Evolutionary conservation across 345 rosid genomes (phyloP), one percentile per base, ranked within the genome.

Genomic region (Reutealis trisperma): DNA sequence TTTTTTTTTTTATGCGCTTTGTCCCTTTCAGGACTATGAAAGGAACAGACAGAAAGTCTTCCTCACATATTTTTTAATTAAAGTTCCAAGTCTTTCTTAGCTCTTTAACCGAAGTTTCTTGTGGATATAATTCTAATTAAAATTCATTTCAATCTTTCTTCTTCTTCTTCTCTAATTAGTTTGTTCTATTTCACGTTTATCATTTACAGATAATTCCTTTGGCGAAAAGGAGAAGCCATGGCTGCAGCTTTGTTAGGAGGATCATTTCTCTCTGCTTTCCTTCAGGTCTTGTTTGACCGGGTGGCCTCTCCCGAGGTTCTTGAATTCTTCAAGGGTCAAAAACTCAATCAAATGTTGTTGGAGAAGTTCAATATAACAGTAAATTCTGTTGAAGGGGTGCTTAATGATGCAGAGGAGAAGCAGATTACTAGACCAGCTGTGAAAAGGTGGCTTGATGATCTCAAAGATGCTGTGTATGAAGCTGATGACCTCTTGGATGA

Each of bases 351-450:
- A 11, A 18, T n/a, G 3, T 70, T 66, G 55, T 64, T 75, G 52
- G 37, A 55, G 24, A 67, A 75, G 77, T 41, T 65, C 25, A 65
- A 52, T 22, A 34, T 25, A 34, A 65, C 32, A 54, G 10, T 75
- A 5, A 55, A 5, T 6, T 75, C 78, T 37, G 65, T 55, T 55
- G 30, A 41, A 37, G 55, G 55, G 19, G 64, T 75, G 25, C 63
- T 75, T 22, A 66, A 65, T 11, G 78, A 66, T 41, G 78, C 72
- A 55, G 79, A 77, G 61, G 69, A 70, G 74, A 77, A 69, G 69
- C 79, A 61, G 34, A 77, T 77, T 24, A 45, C 34, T 8, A 47
- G 34, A 3, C 30, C 74, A 27, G 60, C 22, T 22, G 65, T 75
- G 42, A 77, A 69, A 51, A 4, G 45, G 32, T 76, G 79, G 68